Base-by-base conservation (phyloP, 2,329 filamentous ascomycete genomes). In the Ascochyta viciae-villosae region DNA sequence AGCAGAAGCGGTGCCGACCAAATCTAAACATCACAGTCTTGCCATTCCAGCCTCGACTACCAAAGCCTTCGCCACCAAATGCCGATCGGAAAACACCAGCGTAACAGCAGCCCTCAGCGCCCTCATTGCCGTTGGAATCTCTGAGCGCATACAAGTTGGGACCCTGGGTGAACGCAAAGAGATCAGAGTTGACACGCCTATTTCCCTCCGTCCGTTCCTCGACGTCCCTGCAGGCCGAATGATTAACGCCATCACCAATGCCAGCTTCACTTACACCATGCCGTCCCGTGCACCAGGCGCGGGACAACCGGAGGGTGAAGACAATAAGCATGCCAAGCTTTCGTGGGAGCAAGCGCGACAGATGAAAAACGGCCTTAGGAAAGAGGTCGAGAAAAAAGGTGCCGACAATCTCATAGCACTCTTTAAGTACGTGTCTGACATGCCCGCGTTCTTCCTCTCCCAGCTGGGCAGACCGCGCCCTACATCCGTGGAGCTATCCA, bases 401-500 rank as follows among this genome's bases (percentile, higher is more conserved):
- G n/a, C 63, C 31, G 73, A 82, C 49, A 66, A 70, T 6, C 57
- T 57, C 4, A 41, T 74, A 13, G 76, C 73, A 4, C 66, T 81
- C 6, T 65, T 82, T 10, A 76, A 74, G 38, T 78, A 72, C 26
- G 76, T 81, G 0, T 64, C 70, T 12, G 63, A 81, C 47, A 74
- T 77, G 34, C 73, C 74, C 3, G 71, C 73, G 1, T 67, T 77
- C 12, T 76, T 79, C 38, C 49, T 63, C 3, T 67, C 70, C 0
- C 74, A 76, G 45, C 19, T 80, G 1, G 80, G 80, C 3, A 74
- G 76, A 39, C 61, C 70, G 3, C 68, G 81, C 2, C 66, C 62
- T 0, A 61, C 65, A 15, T 76, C 71, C 8, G 80, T 77, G 22
- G 80, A 83, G 58, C 52, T 83, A 7, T 81, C 80, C 0, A 83